These are phyloP conservation scores for Carnegiea gigantea DNA, from an alignment of 179 eudicot genomes.

Conservation along the genomic window DNA sequence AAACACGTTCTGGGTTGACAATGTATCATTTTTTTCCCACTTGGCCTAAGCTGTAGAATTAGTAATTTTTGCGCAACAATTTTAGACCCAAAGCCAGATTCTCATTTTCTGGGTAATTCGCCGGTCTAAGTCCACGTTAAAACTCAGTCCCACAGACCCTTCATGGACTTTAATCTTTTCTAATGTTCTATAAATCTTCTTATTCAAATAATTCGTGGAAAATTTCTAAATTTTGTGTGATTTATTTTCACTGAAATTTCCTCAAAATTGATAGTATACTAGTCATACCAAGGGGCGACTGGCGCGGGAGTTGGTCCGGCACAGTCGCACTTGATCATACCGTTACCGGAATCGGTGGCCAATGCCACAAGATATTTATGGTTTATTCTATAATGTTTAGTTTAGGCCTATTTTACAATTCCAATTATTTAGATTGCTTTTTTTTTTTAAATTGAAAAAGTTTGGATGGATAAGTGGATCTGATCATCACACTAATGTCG, in stretches of 20 bases:
- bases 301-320: no score
- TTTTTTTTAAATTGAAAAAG: no score
- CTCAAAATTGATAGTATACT: background rate
- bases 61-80: conserved; percentile 5
- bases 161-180: background rate
- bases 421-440: no score
- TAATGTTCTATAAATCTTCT: background rate
- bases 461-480: no score
- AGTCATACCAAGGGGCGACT: background rate
- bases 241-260: background rate
- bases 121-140: conserved; percentile 6
- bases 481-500: no score
- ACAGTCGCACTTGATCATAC: no score
- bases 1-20: no score
- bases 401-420: no score
- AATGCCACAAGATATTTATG: no score
- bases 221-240: background rate
- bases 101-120: conserved; percentile 1
- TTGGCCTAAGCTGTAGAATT: background rate
- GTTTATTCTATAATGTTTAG: no score
- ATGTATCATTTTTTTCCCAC: no score
- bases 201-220: background rate
- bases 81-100: conserved; percentile 1
- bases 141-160: background rate
- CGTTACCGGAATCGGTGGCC: no score